These are phyloP conservation scores for Cicer arietinum DNA, from an alignment of 306 rosid species.

Conservation along the genomic window DNA sequence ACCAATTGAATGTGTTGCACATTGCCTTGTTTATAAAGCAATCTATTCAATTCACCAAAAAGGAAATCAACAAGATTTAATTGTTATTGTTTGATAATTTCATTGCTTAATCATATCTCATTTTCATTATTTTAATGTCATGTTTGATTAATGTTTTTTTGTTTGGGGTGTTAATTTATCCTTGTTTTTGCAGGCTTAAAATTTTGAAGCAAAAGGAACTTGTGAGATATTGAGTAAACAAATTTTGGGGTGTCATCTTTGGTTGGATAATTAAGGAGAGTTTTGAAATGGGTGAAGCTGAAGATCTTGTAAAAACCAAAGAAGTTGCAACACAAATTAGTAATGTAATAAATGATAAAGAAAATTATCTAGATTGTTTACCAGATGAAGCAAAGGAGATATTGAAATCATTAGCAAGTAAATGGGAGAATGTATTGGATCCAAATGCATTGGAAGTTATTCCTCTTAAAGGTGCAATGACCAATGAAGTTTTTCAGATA, in stretches of 20 bases:
- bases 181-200: conserved; percentile 38
- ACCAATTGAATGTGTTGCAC: neutral
- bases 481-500: conserved; percentile 77
- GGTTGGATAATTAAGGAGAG: conserved; percentile 13
- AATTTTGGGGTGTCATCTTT: conserved; percentile 5
- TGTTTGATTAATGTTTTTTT: neutral
- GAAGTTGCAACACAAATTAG: conserved; percentile 21
- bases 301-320: conserved; percentile 39
- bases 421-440: conserved; percentile 72
- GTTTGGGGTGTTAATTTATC: conserved; percentile 1
- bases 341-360: conserved; percentile 36
- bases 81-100: conserved; percentile 8
- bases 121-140: conserved; percentile 14
- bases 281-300: conserved; percentile 45
- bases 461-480: conserved; percentile 87
- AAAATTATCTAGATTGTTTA: conserved; percentile 40
- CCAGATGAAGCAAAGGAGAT: conserved; percentile 68
- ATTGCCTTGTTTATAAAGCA: conserved; percentile 21
- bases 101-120: conserved; percentile 15
- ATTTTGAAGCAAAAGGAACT: conserved; percentile 10
- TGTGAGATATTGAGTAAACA: conserved; percentile 5
- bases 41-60: neutral
- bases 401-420: conserved; percentile 63
- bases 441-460: conserved; percentile 63
- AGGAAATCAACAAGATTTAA: neutral